phyloP scores from a whole-genome alignment of 768 basidiomycete genomes.

The Suillus subalutaceus region DNA sequence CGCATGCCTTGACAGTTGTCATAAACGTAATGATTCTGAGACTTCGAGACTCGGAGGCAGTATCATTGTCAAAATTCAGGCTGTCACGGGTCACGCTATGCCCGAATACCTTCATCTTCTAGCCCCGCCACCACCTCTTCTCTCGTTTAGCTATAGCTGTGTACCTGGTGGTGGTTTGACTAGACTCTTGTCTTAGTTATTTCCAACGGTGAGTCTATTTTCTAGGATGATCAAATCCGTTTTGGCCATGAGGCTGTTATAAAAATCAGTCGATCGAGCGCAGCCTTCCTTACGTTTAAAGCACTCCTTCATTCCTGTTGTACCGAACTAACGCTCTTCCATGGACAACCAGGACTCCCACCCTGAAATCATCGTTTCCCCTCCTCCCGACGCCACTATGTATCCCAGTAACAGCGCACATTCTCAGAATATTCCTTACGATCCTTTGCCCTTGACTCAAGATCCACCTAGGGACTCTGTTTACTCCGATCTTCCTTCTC shows the following conservation, averaged over 20 bases:
- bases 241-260: conserved; percentile 11
- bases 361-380: conserved; percentile 10
- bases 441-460: conserved; percentile 57
- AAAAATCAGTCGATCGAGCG: background rate
- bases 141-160: background rate
- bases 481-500: conserved; percentile 51
- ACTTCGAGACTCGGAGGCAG: too few species aligned
- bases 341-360: conserved; percentile 15
- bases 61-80: background rate
- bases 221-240: background rate
- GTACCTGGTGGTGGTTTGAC: background rate
- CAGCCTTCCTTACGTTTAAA: background rate
- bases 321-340: conserved; percentile 1
- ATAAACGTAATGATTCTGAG: too few species aligned
- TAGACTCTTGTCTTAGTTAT: background rate
- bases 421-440: conserved; percentile 49
- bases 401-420: conserved; percentile 12
- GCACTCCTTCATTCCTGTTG: background rate
- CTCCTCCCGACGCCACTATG: conserved; percentile 16
- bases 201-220: conserved; percentile 8
- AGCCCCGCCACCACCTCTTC: background rate
- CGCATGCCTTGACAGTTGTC: background rate
- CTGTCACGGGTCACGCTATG: background rate
- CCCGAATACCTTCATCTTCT: too few species aligned
- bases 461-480: conserved; percentile 44